phyloP scores from a whole-genome alignment of 2,329 filamentous ascomycete genomes.

The Aspergillus terreus region DNA sequence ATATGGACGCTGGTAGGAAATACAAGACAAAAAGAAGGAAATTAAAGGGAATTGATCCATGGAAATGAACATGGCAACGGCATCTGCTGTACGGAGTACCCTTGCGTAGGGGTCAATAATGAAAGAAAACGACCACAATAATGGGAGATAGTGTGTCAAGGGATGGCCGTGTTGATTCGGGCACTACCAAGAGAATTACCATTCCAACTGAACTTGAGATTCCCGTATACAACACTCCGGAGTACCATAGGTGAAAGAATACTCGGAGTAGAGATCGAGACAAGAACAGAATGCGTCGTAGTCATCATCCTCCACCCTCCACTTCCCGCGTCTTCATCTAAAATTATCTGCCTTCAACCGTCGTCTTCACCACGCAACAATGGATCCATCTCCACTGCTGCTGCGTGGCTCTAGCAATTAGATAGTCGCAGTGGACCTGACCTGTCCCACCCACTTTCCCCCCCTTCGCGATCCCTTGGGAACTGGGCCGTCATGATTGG shows the following conservation, averaged over 20 bases:
- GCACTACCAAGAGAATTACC: background rate
- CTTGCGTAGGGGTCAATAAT: background rate
- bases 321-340: no score
- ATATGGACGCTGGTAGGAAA: conserved; percentile 1
- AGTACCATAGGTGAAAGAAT: no score
- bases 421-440: no score
- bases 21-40: background rate
- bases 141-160: background rate
- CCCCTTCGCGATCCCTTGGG: no score
- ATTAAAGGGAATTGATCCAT: background rate
- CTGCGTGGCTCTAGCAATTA: no score
- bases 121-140: conserved; percentile 1
- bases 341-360: no score
- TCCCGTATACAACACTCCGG: no score
- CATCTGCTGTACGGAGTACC: no score
- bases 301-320: background rate
- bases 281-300: background rate
- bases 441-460: no score
- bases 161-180: background rate
- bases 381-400: no score
- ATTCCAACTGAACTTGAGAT: background rate
- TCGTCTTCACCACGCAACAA: no score
- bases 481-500: background rate
- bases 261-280: background rate
- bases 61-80: background rate